Evolutionary conservation across 805 yeast genomes (phyloP), one percentile per base, ranked within the genome.

Genomic region (Candida dajiaensis): DNA sequence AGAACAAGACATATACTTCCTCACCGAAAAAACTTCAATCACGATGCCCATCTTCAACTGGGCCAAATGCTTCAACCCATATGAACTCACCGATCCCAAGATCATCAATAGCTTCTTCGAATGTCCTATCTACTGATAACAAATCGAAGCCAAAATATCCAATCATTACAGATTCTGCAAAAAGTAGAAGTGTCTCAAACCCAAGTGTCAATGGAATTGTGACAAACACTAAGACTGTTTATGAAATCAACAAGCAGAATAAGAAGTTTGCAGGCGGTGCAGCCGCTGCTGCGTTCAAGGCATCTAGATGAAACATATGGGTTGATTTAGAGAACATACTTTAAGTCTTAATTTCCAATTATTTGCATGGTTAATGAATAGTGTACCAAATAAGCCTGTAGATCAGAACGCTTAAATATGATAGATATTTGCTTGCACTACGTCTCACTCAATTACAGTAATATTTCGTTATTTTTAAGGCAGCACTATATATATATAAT

Each of bases 271-370:
- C 67, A 6, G 67, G 65, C 3, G 65, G 66, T 26, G 67, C 65
- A 6, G 67, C 67, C 1, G 66, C 66, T 3, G 67, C 66, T n/a
- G 66, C 64, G 0, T 59, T 58, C 20, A 58, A 54, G 38, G 57
- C 57, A 6, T 37, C 33, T 22, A 48, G 31, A 41, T 41, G 42
- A 42, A 18, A 21, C 3, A 3, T 18, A 6, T 8, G 3, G 20
- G 20, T 5, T n/a, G 11, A 11, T 16, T 18, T 18, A 16, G 20
- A 33, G 9, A 18, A 16, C 20, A 16, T 33, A 31, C 13, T 5
- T 28, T 13, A 8, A 28, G 13, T 13, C 31, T 28, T 4, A 13
- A 13, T 3, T 25, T 25, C 11, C 12, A 25, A 25, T 28, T 28
- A 13, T 4, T 13, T 22, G 23, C 23, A n/a, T n/a, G n/a, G n/a